phyloP scores from a whole-genome alignment of 2,329 filamentous ascomycete genomes.

The Pseudocercospora eumusae region DNA sequence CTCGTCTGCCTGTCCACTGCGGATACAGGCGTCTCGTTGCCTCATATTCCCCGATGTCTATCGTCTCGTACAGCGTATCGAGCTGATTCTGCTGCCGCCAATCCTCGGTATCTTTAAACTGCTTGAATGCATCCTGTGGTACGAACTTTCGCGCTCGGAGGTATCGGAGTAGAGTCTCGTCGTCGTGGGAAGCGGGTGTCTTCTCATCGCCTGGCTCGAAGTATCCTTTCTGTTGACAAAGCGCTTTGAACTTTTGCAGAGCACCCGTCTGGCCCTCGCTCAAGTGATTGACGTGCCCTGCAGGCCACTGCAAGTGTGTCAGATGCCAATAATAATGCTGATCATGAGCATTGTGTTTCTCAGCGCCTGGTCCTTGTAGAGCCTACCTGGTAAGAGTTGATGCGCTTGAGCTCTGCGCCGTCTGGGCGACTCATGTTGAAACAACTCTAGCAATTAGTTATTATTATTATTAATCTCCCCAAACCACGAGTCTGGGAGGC shows the following conservation, averaged over 20 bases:
- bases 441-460: neutral
- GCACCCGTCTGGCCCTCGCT: slow-evolving; percentile 66
- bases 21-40: slow-evolving; percentile 79
- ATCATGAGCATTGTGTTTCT: neutral
- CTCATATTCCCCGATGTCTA: slow-evolving; percentile 83
- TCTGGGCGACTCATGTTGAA: slow-evolving; percentile 22
- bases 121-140: slow-evolving; percentile 72
- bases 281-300: slow-evolving; percentile 80
- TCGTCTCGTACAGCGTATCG: slow-evolving; percentile 78
- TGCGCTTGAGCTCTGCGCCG: slow-evolving; percentile 33
- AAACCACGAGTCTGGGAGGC: neutral
- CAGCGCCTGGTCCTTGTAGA: neutral
- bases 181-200: slow-evolving; percentile 64
- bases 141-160: slow-evolving; percentile 82
- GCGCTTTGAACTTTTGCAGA: slow-evolving; percentile 69
- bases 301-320: slow-evolving; percentile 57
- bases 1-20: slow-evolving; percentile 90
- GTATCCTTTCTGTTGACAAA: slow-evolving; percentile 65
- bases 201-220: slow-evolving; percentile 52
- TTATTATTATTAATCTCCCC: no score
- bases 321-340: slow-evolving; percentile 4
- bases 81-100: slow-evolving; percentile 82
- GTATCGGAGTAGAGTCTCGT: slow-evolving; percentile 76
- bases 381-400: slow-evolving; percentile 37
- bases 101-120: slow-evolving; percentile 85